These are phyloP conservation scores for Mycena floridula DNA, from an alignment of 768 basidiomycete species.

Conservation along the genomic window DNA sequence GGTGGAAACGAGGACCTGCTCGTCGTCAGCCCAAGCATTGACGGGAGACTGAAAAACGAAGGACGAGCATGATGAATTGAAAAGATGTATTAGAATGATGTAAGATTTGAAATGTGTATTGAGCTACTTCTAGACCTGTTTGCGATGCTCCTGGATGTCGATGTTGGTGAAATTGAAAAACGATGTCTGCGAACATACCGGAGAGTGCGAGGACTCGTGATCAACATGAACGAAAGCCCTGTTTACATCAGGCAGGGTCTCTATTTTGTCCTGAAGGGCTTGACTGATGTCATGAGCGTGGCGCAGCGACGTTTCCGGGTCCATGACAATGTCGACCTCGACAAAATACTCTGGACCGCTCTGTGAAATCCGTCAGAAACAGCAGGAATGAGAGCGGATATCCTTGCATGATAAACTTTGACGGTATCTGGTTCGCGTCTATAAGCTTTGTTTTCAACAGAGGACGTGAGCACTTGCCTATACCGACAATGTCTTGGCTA, in stretches of 20 bases:
- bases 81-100: neutral
- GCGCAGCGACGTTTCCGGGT: slow-evolving; percentile 81
- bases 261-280: slow-evolving; percentile 84
- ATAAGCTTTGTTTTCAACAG: too few species aligned
- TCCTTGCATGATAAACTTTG: slow-evolving; percentile 76
- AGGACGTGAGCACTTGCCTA: too few species aligned
- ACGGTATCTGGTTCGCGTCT: slow-evolving; percentile 91
- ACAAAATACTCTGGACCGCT: slow-evolving; percentile 89
- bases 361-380: slow-evolving; percentile 22
- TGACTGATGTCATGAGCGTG: slow-evolving; percentile 84
- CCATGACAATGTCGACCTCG: slow-evolving; percentile 93
- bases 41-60: slow-evolving; percentile 59
- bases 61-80: slow-evolving; percentile 19
- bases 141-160: neutral
- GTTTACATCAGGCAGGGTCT: slow-evolving; percentile 83
- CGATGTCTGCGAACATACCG: too few species aligned
- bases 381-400: neutral
- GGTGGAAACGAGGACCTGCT: slow-evolving; percentile 40
- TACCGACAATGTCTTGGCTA: slow-evolving; percentile 74
- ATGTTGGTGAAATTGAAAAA: too few species aligned
- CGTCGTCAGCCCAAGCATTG: slow-evolving; percentile 55
- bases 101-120: neutral
- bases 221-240: slow-evolving; percentile 94
- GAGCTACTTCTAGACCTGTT: neutral
- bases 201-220: slow-evolving; percentile 61